Evolutionary conservation across 768 basidiomycete genomes (phyloP), one percentile per base, ranked within the genome.

Genomic region (Podaxis carcinomalis): DNA sequence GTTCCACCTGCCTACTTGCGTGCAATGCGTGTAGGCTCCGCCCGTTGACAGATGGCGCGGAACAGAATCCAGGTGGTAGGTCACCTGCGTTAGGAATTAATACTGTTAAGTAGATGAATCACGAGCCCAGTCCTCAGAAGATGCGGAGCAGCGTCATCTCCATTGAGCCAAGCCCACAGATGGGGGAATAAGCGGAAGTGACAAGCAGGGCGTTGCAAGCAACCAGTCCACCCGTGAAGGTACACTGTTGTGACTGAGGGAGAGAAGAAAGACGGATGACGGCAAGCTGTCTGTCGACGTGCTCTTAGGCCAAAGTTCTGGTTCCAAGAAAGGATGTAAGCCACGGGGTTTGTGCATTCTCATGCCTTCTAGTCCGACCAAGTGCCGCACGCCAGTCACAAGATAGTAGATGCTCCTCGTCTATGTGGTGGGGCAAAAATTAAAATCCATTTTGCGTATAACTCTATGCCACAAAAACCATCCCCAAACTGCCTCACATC

Each of bases 371-470:
- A 2, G 50, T 16, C 50, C 51, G 42, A 52, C 46, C 50, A 59
- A 59, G 51, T 40, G 21, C 57, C 50, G 27, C 23, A 35, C 1
- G 39, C 27, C 27, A 56, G 46, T 35, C 37, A 51, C 37, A 59
- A 47, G 21, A 53, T 39, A 47, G 35, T 4, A 14, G 19, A 46
- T 14, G 27, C 52, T 40, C 51, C 39, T 42, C 47, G 19, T 52
- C 51, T 52, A 44, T 35, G 23, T n/a, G 13, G 11, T 23, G 25
- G 27, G 47, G 35, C 36, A 32, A 32, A 32, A 32, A 40, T 52
- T 59, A 51, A 44, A 40, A 25, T 51, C 50, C 57, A 59, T 59
- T 51, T 51, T 28, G 40, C 23, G 40, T 35, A 42, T 53, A 23
- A 42, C 13, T 42, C 40, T 42, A n/a, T 42, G 40, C 40, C 40